Base-by-base conservation (phyloP, 768 basidiomycete genomes). In the Auricularia auricula-judae region DNA sequence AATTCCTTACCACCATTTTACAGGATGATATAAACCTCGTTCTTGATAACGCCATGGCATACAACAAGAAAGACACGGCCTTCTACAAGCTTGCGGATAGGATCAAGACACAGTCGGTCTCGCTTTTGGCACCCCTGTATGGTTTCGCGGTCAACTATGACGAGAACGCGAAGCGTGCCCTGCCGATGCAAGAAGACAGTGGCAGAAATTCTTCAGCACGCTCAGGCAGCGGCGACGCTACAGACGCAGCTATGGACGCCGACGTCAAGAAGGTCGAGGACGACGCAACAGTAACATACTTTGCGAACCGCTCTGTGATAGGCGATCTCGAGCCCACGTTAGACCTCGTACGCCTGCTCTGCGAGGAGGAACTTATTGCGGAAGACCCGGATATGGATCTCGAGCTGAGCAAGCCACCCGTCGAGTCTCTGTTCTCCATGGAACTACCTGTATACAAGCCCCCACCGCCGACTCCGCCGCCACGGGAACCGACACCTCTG, bases 21-120 rank as follows among this genome's bases (percentile, higher is more conserved):
- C 63, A 93, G 91, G 78, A 82, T 62, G 96, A 99, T 71, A 77
- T 94, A n/a, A 75, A 83, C 39, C 83, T 98, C 16, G 92, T 98
- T 16, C 74, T 92, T 34, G 79, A 85, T 64, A 99, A 98, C 69
- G 95, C 95, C 1, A 81, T 91, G 54, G 73, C 84, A 5, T 99
- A 98, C 74, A 98, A 99, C 73, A 83, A 85, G 67, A 75, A 83
- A 0, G 87, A 85, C n/a, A 86, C 88, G 0, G 67, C 80, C 0
- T 86, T 86, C 71, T 83, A 91, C 76, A 87, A 84, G 69, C 75
- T 82, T 4, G 94, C 96, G 0, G 73, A 79, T 16, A 77, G 84
- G 47, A 84, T 97, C 66, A 82, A 84, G 70, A 75, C 72, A 2
- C 72, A 71, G 43, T 71, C 78, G 42, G 71, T 72, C 21, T 74